Base-by-base conservation (phyloP, 345 rosid genomes). In the Erysimum cheiranthoides region DNA sequence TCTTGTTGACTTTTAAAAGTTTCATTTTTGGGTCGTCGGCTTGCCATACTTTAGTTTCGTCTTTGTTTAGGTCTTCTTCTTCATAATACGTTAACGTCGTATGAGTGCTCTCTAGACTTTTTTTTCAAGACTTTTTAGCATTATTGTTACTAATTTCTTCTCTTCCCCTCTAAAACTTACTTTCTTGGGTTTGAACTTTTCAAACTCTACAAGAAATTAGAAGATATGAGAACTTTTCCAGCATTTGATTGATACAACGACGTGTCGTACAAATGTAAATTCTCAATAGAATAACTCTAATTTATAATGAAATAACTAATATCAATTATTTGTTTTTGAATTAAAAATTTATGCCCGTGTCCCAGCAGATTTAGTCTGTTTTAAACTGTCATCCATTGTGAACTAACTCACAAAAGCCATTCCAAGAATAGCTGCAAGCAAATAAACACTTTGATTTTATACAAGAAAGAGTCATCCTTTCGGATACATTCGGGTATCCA, bases 141-240 rank as follows among this genome's bases (percentile, higher is more conserved):
- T 32, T 17, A 65, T 32, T 65, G 70, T 32, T 46, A 65, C 30
- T 46, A 32, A 10, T 31, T 45, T 65, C 36, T 62, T 62, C 25
- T 13, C 2, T 21, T 61, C 16, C 5, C 11, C 1, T 61, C 32
- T 12, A 13, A 47, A 32, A 47, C 43, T 65, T 47, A 11, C 16
- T 46, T 65, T 47, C 11, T 47, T 47, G 42, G 56, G 11, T 64
- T 46, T 45, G 6, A 30, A 65, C 69, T 43, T 63, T 8, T 30
- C 5, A 30, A 63, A 27, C 53, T 28, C 53, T 64, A 30, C 16
- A 31, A 16, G 16, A 45, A 16, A 31, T n/a, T 46, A 46, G 1
- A 62, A 42, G 34, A 42, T 42, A 62, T 27, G 6, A 62, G 12
- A 10, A 10, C 7, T 5, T 30, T n/a, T n/a, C n/a, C n/a, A n/a